These are phyloP conservation scores for Ampelocalamus luodianensis DNA, from an alignment of 176 grass and related monocot species.

Conservation along the genomic window DNA sequence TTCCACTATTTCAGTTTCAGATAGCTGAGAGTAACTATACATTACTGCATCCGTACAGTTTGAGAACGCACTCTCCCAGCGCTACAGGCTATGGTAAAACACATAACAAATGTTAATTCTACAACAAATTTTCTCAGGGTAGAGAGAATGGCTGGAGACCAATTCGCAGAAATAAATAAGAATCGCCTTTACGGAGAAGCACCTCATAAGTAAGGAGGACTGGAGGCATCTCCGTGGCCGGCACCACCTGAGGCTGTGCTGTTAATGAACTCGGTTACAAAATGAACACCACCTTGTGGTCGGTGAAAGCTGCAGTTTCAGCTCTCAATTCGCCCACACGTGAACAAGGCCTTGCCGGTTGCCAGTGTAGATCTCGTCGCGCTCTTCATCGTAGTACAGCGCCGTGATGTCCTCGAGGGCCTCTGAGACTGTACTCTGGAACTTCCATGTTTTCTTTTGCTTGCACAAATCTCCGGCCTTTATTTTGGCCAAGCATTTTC, in stretches of 20 bases:
- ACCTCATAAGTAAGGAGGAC: background rate
- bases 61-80: constrained; percentile 4
- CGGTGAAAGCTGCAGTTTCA: background rate
- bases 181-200: constrained; percentile 23
- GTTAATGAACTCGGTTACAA: constrained; percentile 22
- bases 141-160: constrained; percentile 21
- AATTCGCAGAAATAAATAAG: constrained; percentile 42
- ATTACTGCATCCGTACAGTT: constrained; percentile 39
- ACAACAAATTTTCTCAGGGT: constrained; percentile 46
- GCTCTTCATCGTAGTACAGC: constrained; percentile 85
- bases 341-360: constrained; percentile 85
- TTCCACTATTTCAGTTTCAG: background rate
- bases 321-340: constrained; percentile 85
- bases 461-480: constrained; percentile 49
- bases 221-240: constrained; percentile 16
- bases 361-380: constrained; percentile 89
- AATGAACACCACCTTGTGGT: constrained; percentile 5
- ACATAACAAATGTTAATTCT: constrained; percentile 27
- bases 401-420: constrained; percentile 90
- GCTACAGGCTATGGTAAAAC: constrained; percentile 27
- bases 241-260: constrained; percentile 24
- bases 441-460: constrained; percentile 56
- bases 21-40: constrained; percentile 33
- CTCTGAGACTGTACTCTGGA: constrained; percentile 65
- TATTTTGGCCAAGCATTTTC: constrained; percentile 87